A percentile compares a stretch with the other conserved stretches of the same genome.
Conservation (phyloP, 2,329 filamentous ascomycete species). For the Chrysoporthe deuterocubensis region DNA sequence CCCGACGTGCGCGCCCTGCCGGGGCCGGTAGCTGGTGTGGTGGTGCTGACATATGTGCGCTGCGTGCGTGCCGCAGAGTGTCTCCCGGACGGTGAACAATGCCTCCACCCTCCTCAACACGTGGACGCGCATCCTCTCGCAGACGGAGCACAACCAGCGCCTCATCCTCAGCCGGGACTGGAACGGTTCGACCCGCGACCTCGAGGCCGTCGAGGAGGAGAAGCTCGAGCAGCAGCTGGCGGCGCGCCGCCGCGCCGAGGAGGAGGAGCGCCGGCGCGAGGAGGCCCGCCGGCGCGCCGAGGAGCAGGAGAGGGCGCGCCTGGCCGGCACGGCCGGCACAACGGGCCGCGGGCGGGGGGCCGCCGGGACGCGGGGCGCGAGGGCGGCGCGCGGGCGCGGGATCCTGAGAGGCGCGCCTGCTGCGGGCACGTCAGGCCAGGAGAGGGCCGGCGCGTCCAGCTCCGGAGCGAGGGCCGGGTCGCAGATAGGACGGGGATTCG, state of each 20-base stretch:
- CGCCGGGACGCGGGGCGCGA: conserved; percentile 28
- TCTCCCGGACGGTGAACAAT: conserved; percentile 82
- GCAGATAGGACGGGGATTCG: conserved; percentile 51
- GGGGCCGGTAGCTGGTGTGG: too few relatives aligned
- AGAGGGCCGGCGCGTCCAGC: conserved; percentile 36
- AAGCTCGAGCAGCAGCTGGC: conserved; percentile 73
- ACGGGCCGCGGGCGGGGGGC: conserved; percentile 22
- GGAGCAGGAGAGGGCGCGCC: conserved; percentile 59
- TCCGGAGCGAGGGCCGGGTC: conserved; percentile 42
- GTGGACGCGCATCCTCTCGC: conserved; percentile 93
- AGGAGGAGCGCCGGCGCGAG: conserved; percentile 78
- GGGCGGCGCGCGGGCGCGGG: conserved; percentile 18
- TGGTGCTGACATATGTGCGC: background rate
- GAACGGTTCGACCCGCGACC: conserved; percentile 86
- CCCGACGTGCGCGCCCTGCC: background rate
- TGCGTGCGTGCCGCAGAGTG: conserved; percentile 50
- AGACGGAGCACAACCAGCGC: conserved; percentile 96
- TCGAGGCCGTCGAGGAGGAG: conserved; percentile 86
- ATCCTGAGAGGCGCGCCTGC: conserved; percentile 16
- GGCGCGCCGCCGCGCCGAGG: conserved; percentile 74
- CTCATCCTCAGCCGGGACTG: conserved; percentile 86
- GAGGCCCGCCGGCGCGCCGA: conserved; percentile 67
- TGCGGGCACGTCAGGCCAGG: conserved; percentile 19
- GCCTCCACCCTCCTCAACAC: conserved; percentile 90
- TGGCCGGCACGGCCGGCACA: conserved; percentile 35